Percentiles rank a stretch among this genome's conserved stretches.
phyloP scores from a whole-genome alignment of 148 eudicot species.

The Pharnaceum exiguum region DNA sequence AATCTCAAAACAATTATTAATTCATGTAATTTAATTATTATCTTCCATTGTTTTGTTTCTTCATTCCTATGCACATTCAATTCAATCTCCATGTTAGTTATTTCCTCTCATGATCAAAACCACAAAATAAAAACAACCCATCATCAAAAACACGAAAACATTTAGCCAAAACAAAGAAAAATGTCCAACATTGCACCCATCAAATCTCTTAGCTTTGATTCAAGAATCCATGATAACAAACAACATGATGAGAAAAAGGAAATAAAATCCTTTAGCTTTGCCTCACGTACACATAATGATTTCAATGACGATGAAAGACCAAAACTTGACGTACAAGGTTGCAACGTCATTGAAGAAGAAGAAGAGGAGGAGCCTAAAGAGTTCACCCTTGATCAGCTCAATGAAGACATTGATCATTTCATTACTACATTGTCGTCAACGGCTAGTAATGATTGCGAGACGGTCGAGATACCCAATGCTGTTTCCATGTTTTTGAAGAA shows the following conservation, averaged over 20 bases:
- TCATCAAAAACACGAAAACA: not conserved
- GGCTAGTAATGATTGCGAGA: conserved; percentile 14
- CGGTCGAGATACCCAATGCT: conserved; percentile 30
- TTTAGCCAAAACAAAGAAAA: not conserved
- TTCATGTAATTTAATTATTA: too few species aligned
- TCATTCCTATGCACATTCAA: too few species aligned
- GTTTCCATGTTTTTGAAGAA: conserved; percentile 34
- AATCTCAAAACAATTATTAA: not conserved
- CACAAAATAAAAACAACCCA: not conserved
- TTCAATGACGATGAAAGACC: not conserved
- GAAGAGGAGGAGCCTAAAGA: conserved; percentile 12
- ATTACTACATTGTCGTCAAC: conserved; percentile 15
- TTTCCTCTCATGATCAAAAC: too few species aligned
- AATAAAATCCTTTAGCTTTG: conserved; percentile 26
- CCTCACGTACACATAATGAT: conserved; percentile 1
- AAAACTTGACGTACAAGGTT: not conserved
- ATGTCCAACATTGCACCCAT: conserved; percentile 33
- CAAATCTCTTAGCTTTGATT: conserved; percentile 30
- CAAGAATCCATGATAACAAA: conserved; percentile 11
- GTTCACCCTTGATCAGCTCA: conserved; percentile 25
- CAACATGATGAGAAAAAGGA: conserved; percentile 2
- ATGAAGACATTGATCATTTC: conserved; percentile 37
- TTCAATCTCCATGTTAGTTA: too few species aligned
- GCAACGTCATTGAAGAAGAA: not conserved
- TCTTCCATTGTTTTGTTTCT: too few species aligned